phyloP scores from a whole-genome alignment of 768 basidiomycete genomes.

The Xanthoconium purpureum region DNA sequence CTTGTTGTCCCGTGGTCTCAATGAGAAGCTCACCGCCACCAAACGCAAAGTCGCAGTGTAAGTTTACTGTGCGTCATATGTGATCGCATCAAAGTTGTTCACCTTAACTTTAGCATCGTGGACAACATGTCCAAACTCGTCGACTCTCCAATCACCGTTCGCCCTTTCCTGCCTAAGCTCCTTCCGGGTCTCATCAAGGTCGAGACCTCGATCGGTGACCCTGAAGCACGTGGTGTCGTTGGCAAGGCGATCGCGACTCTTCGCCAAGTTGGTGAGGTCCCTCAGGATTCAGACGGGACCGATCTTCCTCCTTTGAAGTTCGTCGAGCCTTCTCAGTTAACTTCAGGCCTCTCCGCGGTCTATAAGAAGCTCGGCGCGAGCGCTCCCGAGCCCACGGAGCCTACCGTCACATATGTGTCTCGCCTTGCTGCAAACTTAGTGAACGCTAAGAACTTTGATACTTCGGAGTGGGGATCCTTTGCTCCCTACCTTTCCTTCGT shows the following conservation, averaged over 20 bases:
- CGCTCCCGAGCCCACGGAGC: conserved; percentile 55
- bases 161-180: conserved; percentile 94
- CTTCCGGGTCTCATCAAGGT: conserved; percentile 96
- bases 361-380: conserved; percentile 81
- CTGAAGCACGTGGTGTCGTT: conserved; percentile 93
- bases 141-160: conserved; percentile 90
- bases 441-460: conserved; percentile 90
- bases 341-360: conserved; percentile 63
- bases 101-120: conserved; percentile 59
- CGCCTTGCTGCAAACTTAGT: conserved; percentile 82
- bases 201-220: conserved; percentile 92
- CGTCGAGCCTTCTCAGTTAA: conserved; percentile 65
- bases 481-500: conserved; percentile 73
- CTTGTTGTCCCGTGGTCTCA: conserved; percentile 88
- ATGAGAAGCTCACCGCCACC: conserved; percentile 91
- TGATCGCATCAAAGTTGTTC: conserved; percentile 17
- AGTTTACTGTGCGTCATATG: conserved; percentile 28
- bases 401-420: conserved; percentile 66
- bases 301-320: conserved; percentile 84
- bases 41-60: conserved; percentile 98
- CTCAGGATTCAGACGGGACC: conserved; percentile 73
- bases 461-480: conserved; percentile 81
- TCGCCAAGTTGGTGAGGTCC: conserved; percentile 91
- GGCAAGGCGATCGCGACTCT: conserved; percentile 92
- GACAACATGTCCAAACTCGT: conserved; percentile 99